Evolutionary conservation across 2,329 filamentous ascomycete species (phyloP).

Genomic region (Myriosclerotinia curreyana): DNA sequence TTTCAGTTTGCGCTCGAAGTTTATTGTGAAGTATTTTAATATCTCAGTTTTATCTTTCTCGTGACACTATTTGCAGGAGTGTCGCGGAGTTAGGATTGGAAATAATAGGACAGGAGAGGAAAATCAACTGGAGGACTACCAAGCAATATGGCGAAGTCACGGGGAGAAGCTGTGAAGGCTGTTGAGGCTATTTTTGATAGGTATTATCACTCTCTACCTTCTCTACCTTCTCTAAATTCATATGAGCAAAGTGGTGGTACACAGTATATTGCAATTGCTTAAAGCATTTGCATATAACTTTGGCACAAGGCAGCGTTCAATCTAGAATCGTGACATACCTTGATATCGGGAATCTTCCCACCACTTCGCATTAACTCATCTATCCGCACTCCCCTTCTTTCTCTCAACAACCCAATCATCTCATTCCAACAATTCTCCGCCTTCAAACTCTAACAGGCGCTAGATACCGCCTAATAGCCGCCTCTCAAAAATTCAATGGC

Average conservation of each 20-base stretch:
- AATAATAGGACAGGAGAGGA: too few relatives aligned
- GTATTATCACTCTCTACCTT: slow-evolving; percentile 25
- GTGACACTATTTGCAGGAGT: too few relatives aligned
- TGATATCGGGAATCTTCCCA: background rate
- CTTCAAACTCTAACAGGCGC: slow-evolving; percentile 8
- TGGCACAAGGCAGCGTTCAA: too few relatives aligned
- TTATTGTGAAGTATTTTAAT: too few relatives aligned
- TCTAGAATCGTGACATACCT: background rate
- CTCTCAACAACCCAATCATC: background rate
- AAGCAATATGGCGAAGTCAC: slow-evolving; percentile 21
- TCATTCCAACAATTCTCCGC: background rate
- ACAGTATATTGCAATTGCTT: background rate
- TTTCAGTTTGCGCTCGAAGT: too few relatives aligned
- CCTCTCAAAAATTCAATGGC: slow-evolving; percentile 23
- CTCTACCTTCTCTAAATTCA: background rate
- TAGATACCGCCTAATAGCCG: slow-evolving; percentile 33
- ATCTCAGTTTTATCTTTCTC: too few relatives aligned
- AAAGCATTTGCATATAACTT: too few relatives aligned
- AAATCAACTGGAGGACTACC: too few relatives aligned
- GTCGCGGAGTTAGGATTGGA: too few relatives aligned
- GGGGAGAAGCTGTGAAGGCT: slow-evolving; percentile 31
- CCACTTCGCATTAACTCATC: background rate
- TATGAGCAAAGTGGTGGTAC: background rate
- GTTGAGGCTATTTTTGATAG: slow-evolving; percentile 36
- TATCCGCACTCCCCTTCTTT: background rate